Percentiles rank a stretch among this genome's conserved stretches.
Evolutionary conservation across 2,329 filamentous ascomycete genomes (phyloP).

Genomic region (Aspergillus eucalypticola): DNA sequence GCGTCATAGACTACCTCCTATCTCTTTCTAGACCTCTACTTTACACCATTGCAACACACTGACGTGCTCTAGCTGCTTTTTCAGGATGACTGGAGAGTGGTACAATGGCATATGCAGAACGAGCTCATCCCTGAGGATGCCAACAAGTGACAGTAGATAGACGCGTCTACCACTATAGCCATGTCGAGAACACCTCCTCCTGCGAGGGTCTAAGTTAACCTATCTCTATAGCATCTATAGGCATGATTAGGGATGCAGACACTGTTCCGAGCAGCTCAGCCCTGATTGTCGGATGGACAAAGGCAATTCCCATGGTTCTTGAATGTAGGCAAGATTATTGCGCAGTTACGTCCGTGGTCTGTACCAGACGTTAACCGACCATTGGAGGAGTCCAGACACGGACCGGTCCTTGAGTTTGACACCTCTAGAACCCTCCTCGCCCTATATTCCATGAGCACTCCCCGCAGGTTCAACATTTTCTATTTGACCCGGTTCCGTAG

Average conservation of each 20-base stretch:
- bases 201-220: neutral
- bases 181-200: neutral
- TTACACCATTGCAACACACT: constrained; percentile 11
- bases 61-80: constrained; percentile 6
- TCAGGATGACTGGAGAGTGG: neutral
- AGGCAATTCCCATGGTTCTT: neutral
- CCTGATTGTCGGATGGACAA: neutral
- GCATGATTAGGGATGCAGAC: neutral
- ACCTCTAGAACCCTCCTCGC: constrained; percentile 1
- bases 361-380: constrained; percentile 2
- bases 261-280: neutral
- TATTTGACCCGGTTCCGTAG: neutral
- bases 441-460: constrained; percentile 11
- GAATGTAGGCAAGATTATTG: neutral
- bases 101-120: too few species aligned
- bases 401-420: neutral
- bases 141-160: neutral
- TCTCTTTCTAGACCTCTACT: neutral
- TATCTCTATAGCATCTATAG: neutral
- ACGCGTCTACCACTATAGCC: neutral
- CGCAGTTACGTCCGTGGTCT: constrained; percentile 15
- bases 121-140: neutral
- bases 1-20: constrained; percentile 21
- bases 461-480: neutral
- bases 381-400: constrained; percentile 9